A percentile compares a stretch with the other conserved stretches of the same genome.
These are phyloP conservation scores for Debaryomyces singareniensis DNA, from an alignment of 1,139 yeast species.

Conservation along the genomic window DNA sequence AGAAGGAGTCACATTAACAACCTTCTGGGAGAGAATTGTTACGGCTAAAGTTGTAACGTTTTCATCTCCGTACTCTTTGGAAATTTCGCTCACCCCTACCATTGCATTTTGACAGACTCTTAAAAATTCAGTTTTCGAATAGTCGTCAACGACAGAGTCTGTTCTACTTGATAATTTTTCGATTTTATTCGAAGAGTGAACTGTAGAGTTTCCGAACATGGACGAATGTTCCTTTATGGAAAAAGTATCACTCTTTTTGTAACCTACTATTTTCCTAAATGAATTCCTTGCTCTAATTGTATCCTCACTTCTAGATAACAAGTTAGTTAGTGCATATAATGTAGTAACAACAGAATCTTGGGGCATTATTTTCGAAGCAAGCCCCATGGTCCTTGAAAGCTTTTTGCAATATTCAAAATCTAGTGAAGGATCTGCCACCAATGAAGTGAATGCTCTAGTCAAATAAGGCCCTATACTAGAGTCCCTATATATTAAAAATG, in stretches of 20 bases:
- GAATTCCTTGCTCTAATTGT: constrained; percentile 18
- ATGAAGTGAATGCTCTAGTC: constrained; percentile 44
- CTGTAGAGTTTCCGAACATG: neutral
- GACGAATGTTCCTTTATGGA: constrained; percentile 8
- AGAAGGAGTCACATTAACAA: constrained; percentile 36
- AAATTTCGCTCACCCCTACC: constrained; percentile 65
- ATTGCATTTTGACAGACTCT: constrained; percentile 56
- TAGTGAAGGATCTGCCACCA: constrained; percentile 40
- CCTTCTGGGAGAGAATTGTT: constrained; percentile 78
- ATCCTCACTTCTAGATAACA: constrained; percentile 36
- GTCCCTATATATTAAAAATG: constrained; percentile 45
- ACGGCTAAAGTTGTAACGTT: constrained; percentile 76
- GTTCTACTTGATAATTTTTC: constrained; percentile 1
- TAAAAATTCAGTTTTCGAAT: constrained; percentile 25
- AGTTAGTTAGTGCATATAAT: constrained; percentile 75
- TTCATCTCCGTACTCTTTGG: constrained; percentile 64
- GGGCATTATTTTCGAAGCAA: constrained; percentile 42
- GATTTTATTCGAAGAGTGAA: neutral
- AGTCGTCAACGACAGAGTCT: constrained; percentile 9
- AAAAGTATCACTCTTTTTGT: constrained; percentile 12
- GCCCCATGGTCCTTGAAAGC: constrained; percentile 37
- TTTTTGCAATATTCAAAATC: constrained; percentile 22
- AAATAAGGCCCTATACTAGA: constrained; percentile 40
- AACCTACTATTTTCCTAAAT: constrained; percentile 19
- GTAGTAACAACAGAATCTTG: constrained; percentile 86